phyloP scores from a whole-genome alignment of 441 rosid genomes.

The Adansonia madagascariensis region DNA sequence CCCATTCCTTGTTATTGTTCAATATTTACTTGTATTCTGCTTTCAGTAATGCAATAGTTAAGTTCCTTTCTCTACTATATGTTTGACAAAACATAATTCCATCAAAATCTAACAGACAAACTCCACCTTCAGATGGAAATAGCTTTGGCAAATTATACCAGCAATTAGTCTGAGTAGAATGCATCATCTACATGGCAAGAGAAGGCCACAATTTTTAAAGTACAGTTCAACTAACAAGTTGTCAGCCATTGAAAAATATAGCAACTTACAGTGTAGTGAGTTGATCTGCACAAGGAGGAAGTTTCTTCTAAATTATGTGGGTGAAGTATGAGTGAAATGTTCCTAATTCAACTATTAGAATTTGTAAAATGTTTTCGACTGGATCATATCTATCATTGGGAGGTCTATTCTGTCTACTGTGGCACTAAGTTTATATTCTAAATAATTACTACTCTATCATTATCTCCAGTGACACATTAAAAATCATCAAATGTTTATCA shows the following conservation, averaged over 20 bases:
- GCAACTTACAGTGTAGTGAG: too few species aligned
- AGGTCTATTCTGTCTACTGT: slow-evolving; percentile 1
- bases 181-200: too few species aligned
- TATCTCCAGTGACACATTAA: background rate
- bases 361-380: slow-evolving; percentile 12
- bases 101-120: background rate
- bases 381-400: slow-evolving; percentile 9
- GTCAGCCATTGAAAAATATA: too few species aligned
- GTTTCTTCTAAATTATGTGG: slow-evolving; percentile 27
- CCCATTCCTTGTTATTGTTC: background rate
- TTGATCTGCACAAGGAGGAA: slow-evolving; percentile 6
- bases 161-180: background rate
- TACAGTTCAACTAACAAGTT: background rate
- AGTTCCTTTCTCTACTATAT: background rate
- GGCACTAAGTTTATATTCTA: slow-evolving; percentile 4
- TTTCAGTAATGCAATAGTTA: background rate
- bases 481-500: background rate
- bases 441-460: background rate
- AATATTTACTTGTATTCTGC: background rate
- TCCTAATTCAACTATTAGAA: slow-evolving; percentile 11
- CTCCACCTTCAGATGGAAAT: background rate
- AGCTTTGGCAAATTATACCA: background rate
- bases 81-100: background rate
- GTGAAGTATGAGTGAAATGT: background rate
- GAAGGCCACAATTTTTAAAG: background rate